Evolutionary conservation across 129 eudicot species (phyloP), one percentile per base, ranked within the genome.

Genomic region (Tagetes erecta): DNA sequence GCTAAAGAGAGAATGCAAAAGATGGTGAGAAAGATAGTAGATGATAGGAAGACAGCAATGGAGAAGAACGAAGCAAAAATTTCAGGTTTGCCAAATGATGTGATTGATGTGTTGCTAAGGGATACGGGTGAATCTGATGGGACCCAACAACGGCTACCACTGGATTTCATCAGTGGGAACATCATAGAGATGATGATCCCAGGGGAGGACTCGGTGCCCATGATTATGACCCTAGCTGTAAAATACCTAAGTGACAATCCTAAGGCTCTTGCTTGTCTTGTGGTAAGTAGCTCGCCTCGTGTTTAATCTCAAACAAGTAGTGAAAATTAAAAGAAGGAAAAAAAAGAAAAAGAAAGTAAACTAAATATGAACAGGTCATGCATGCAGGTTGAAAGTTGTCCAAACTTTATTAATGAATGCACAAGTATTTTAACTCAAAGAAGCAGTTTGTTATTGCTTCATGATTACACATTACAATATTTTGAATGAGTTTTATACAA

Each of bases 181-280:
- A 83, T 94, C 37, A 75, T 94, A 11, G 99, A 91, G 81, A 91
- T 94, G 99, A 94, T 94, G 99, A 88, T 94, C 79, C 97, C 99
- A 0, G 99, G 99, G 10, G 99, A 94, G 76, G 99, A 94, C 72
- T 91, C 99, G 2, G 96, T 94, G 72, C 99, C 99, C 45, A 91
- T 88, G 82, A 81, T 86, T 63, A 91, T 91, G 87, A 94, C 99
- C 36, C 77, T 94, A 11, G 97, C 97, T 12, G 81, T 94, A 74
- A 91, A 94, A 75, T 94, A 79, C 83, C 86, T 94, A 47, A 75
- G 80, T 20, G 96, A 94, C 77, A 85, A 75, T 78, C 94, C 99
- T 11, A 13, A 63, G 11, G 91, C 91, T 46, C 82, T 94, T 62
- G 78, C 88, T 35, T 87, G 84, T 41, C 70, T 94, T 67, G 79